Conservation (phyloP, 441 rosid genomes). For the Brassica hybrid region DNA sequence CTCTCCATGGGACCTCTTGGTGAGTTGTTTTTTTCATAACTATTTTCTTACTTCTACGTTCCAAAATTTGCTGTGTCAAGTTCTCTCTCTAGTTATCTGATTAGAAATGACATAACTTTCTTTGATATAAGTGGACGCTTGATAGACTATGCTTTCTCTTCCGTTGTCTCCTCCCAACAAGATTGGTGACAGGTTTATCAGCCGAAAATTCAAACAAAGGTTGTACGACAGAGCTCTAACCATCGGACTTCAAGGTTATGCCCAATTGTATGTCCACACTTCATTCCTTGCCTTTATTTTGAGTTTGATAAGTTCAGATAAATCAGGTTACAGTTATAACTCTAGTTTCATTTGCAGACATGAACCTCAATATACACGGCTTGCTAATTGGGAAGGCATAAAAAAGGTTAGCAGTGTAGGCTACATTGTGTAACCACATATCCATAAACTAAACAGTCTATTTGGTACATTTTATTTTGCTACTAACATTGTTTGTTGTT, state of each 20-base stretch:
- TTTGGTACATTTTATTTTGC: conserved; percentile 7
- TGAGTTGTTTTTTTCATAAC: conserved; percentile 43
- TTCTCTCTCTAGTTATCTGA: neutral
- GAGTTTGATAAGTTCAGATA: conserved; percentile 14
- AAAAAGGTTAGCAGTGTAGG: conserved; percentile 57
- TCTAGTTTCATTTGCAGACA: conserved; percentile 64
- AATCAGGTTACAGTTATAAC: conserved; percentile 23
- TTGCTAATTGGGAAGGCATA: conserved; percentile 96
- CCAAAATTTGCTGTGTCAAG: conserved; percentile 8
- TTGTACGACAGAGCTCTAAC: conserved; percentile 79
- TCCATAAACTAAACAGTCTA: neutral
- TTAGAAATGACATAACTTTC: neutral
- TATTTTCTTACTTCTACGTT: conserved; percentile 14
- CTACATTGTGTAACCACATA: conserved; percentile 16
- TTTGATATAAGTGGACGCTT: conserved; percentile 1
- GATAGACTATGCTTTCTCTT: conserved; percentile 14
- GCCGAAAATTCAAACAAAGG: conserved; percentile 71
- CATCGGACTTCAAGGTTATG: conserved; percentile 91
- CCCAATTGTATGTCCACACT: conserved; percentile 71
- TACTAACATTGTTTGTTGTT: conserved; percentile 25
- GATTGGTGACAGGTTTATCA: conserved; percentile 91
- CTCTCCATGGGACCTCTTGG: conserved; percentile 96
- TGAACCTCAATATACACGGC: conserved; percentile 71
- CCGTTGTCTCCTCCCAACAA: conserved; percentile 41
- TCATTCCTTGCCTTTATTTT: conserved; percentile 7